phyloP scores from a whole-genome alignment of 768 basidiomycete genomes.

The Mycena galopus region DNA sequence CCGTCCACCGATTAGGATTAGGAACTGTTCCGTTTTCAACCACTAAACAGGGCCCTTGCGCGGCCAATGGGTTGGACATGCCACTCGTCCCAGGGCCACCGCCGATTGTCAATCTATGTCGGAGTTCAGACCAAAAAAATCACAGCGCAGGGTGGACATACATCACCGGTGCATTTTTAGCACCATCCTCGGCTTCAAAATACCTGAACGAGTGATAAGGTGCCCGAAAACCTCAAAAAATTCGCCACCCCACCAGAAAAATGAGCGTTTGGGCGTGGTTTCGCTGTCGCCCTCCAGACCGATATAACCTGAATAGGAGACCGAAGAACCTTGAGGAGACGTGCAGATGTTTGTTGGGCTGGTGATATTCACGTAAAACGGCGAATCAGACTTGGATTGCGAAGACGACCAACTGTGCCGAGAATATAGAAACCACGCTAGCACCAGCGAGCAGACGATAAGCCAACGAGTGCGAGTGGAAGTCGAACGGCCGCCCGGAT shows the following conservation, averaged over 20 bases:
- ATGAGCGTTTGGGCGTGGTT: slow-evolving; percentile 38
- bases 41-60: slow-evolving; percentile 44
- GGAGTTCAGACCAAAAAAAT: neutral
- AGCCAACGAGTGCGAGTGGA: too few species aligned
- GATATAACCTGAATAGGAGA: slow-evolving; percentile 46
- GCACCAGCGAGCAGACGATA: too few species aligned
- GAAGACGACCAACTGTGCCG: neutral
- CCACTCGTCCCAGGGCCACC: slow-evolving; percentile 52
- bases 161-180: slow-evolving; percentile 48
- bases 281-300: slow-evolving; percentile 46
- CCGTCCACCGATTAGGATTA: slow-evolving; percentile 45
- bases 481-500: too few species aligned
- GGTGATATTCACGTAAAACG: slow-evolving; percentile 4
- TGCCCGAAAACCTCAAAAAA: neutral
- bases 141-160: slow-evolving; percentile 22
- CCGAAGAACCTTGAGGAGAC: neutral
- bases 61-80: slow-evolving; percentile 44
- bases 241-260: slow-evolving; percentile 34
- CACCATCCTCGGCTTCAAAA: slow-evolving; percentile 46
- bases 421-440: too few species aligned
- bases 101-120: slow-evolving; percentile 47
- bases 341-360: neutral
- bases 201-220: slow-evolving; percentile 43
- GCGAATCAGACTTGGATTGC: neutral
- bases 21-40: slow-evolving; percentile 37